phyloP scores from a whole-genome alignment of 192 early-diverging fungal species.

The Diversispora epigaea region DNA sequence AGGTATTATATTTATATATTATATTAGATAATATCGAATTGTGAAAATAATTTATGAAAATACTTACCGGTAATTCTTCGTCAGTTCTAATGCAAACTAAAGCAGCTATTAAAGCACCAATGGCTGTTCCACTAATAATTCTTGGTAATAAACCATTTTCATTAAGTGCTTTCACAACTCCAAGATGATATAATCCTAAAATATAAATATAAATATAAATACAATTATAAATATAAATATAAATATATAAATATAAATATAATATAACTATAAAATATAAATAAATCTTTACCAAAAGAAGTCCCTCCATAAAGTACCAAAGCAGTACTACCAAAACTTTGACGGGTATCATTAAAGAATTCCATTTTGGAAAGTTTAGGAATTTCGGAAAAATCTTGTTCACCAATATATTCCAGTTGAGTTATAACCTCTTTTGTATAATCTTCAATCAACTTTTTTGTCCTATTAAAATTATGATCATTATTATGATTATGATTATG shows the following conservation, averaged over 20 bases:
- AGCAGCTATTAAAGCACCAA: slow-evolving; percentile 73
- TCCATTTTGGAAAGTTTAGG: slow-evolving; percentile 58
- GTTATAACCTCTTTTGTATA: slow-evolving; percentile 70
- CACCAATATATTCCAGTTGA: slow-evolving; percentile 57
- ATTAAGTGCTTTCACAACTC: slow-evolving; percentile 72
- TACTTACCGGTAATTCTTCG: slow-evolving; percentile 59
- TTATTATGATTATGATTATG: neutral
- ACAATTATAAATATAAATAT: slow-evolving; percentile 4
- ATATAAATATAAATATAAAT: slow-evolving; percentile 7
- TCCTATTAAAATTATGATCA: slow-evolving; percentile 38
- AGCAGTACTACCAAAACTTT: slow-evolving; percentile 74
- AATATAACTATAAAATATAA: too few species aligned
- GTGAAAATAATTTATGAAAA: too few species aligned
- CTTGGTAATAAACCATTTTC: slow-evolving; percentile 65
- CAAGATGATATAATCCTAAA: slow-evolving; percentile 72
- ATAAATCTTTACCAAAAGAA: slow-evolving; percentile 54
- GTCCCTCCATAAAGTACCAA: slow-evolving; percentile 72
- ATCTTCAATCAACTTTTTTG: slow-evolving; percentile 74
- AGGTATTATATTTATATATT: too few species aligned
- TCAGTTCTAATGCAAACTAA: slow-evolving; percentile 75
- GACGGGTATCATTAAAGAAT: slow-evolving; percentile 71
- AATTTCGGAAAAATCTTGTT: slow-evolving; percentile 42
- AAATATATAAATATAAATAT: neutral
- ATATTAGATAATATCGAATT: too few species aligned
- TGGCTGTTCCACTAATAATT: slow-evolving; percentile 74